phyloP scores from a whole-genome alignment of 2,329 filamentous ascomycete genomes.

The Dryadomyces quercivorus region DNA sequence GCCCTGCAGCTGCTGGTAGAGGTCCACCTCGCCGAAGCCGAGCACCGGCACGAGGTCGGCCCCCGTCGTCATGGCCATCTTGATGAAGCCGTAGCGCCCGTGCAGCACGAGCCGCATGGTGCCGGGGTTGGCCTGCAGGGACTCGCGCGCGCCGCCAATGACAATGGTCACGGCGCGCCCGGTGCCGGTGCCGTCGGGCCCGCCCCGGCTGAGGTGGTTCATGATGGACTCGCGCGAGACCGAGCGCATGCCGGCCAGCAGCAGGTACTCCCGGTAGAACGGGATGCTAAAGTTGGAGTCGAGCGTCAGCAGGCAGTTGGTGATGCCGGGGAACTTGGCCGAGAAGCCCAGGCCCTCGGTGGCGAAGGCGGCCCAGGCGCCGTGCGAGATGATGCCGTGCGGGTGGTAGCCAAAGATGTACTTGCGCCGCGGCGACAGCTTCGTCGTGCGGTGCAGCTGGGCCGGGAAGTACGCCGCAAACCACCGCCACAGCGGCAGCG shows the following conservation, averaged over 20 bases:
- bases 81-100: constrained; percentile 83
- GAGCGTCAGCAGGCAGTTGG: constrained; percentile 85
- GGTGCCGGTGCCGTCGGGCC: constrained; percentile 67
- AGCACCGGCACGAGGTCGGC: constrained; percentile 89
- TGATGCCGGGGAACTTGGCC: constrained; percentile 85
- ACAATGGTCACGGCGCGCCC: constrained; percentile 96
- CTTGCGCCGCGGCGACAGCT: constrained; percentile 69
- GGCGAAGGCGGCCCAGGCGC: constrained; percentile 83
- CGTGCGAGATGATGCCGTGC: constrained; percentile 89
- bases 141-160: constrained; percentile 83
- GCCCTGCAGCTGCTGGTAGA: constrained; percentile 82
- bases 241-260: constrained; percentile 74
- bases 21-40: constrained; percentile 87
- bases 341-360: constrained; percentile 84
- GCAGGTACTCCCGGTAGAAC: constrained; percentile 87
- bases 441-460: constrained; percentile 69
- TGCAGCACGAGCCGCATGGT: constrained; percentile 67
- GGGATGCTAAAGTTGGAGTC: constrained; percentile 92
- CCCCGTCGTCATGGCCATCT: constrained; percentile 82
- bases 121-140: constrained; percentile 74
- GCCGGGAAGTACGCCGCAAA: constrained; percentile 93
- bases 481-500: constrained; percentile 67
- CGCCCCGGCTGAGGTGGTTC: constrained; percentile 73
- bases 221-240: constrained; percentile 88
- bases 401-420: constrained; percentile 98